phyloP scores from a whole-genome alignment of 768 basidiomycete species.

The Gymnopilus junonius region DNA sequence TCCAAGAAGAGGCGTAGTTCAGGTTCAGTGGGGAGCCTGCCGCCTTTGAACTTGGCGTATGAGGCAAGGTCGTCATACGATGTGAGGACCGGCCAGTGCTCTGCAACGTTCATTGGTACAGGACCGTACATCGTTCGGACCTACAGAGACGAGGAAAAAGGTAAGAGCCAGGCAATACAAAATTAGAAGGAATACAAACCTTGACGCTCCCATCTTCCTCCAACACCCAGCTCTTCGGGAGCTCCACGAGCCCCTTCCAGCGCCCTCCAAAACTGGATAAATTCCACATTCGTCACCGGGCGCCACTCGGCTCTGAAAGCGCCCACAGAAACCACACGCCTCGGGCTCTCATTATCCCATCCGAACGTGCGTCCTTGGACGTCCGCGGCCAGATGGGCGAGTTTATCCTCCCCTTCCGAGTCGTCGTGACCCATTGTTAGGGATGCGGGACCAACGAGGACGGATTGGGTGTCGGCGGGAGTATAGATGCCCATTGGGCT shows the following conservation, averaged over 20 bases:
- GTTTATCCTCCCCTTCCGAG: slow-evolving; percentile 58
- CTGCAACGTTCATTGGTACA: slow-evolving; percentile 67
- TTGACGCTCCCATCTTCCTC: slow-evolving; percentile 48
- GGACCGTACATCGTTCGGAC: slow-evolving; percentile 84
- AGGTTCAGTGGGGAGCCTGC: slow-evolving; percentile 81
- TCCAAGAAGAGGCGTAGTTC: slow-evolving; percentile 82
- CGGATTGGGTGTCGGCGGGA: slow-evolving; percentile 44
- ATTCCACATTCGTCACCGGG: slow-evolving; percentile 83
- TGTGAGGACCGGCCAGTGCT: slow-evolving; percentile 83
- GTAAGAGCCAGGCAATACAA: neutral
- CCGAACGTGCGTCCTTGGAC: slow-evolving; percentile 59
- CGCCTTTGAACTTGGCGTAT: slow-evolving; percentile 77
- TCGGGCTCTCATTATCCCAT: slow-evolving; percentile 91
- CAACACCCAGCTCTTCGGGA: slow-evolving; percentile 77
- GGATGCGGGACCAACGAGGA: slow-evolving; percentile 54
- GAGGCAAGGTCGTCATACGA: slow-evolving; percentile 75
- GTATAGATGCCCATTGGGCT: slow-evolving; percentile 55
- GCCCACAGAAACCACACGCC: slow-evolving; percentile 53
- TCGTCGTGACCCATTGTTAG: slow-evolving; percentile 81
- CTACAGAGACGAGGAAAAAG: slow-evolving; percentile 24
- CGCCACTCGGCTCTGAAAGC: slow-evolving; percentile 71
- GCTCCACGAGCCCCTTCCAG: slow-evolving; percentile 32
- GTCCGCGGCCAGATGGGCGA: slow-evolving; percentile 24
- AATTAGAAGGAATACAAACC: slow-evolving; percentile 24
- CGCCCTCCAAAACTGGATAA: slow-evolving; percentile 56